Conservation (phyloP, 2,329 filamentous ascomycete species). For the Aspergillus alliaceus region DNA sequence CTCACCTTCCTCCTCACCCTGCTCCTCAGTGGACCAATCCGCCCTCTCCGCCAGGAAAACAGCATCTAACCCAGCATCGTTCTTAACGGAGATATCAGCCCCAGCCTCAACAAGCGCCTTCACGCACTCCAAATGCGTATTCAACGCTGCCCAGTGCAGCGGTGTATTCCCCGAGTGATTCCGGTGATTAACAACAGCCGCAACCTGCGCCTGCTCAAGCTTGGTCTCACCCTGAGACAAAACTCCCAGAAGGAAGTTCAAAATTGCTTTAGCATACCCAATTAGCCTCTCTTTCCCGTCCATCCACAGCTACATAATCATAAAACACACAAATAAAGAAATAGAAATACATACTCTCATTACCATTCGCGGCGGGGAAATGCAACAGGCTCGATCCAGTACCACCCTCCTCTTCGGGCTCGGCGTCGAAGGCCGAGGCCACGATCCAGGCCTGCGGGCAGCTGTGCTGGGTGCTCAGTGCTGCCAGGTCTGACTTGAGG, state of each 20-base stretch:
- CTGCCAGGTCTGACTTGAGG: conserved; percentile 59
- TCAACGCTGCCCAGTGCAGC: conserved; percentile 90
- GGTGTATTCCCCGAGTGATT: conserved; percentile 88
- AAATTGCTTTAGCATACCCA: conserved; percentile 40
- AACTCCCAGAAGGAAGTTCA: conserved; percentile 48
- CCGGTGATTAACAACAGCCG: conserved; percentile 47
- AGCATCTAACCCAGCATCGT: conserved; percentile 79
- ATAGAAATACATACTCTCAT: conserved; percentile 60
- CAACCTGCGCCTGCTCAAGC: conserved; percentile 14
- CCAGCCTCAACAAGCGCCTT: conserved; percentile 74
- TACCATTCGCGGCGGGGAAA: conserved; percentile 90
- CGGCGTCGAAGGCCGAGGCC: conserved; percentile 67
- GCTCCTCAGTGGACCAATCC: conserved; percentile 61
- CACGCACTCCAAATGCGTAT: conserved; percentile 79
- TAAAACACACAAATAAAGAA: neutral
- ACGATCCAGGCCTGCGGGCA: conserved; percentile 65
- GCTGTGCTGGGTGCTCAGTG: conserved; percentile 62
- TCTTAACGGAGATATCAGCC: conserved; percentile 74
- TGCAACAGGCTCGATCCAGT: conserved; percentile 62
- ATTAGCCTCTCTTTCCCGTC: neutral
- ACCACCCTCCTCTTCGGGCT: conserved; percentile 69
- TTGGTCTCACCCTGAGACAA: conserved; percentile 24
- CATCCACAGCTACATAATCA: neutral
- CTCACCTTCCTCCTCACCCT: conserved; percentile 19
- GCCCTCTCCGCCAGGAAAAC: conserved; percentile 72